phyloP scores from a whole-genome alignment of 768 basidiomycete genomes.

The Mycena galericulata region DNA sequence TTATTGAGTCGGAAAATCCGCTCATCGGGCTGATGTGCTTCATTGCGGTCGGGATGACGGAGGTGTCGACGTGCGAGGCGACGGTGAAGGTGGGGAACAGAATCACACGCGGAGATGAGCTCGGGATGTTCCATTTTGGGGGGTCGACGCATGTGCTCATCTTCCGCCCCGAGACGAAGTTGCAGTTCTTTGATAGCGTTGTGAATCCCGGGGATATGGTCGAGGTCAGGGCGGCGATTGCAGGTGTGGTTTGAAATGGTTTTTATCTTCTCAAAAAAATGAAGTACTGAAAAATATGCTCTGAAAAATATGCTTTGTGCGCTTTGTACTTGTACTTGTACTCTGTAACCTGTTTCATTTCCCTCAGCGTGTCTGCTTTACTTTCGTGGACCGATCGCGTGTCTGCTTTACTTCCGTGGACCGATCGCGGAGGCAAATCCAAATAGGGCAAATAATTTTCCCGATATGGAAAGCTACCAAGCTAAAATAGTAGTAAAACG shows the following conservation, averaged over 20 bases:
- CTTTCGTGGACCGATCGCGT: too few species aligned
- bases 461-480: too few species aligned
- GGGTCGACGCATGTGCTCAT: slow-evolving; percentile 60
- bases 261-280: too few species aligned
- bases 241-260: background rate
- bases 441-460: too few species aligned
- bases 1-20: slow-evolving; percentile 53
- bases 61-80: slow-evolving; percentile 62
- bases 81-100: slow-evolving; percentile 54
- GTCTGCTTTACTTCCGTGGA: too few species aligned
- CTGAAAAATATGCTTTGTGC: too few species aligned
- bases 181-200: slow-evolving; percentile 7
- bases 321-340: too few species aligned
- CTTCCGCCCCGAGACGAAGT: slow-evolving; percentile 47
- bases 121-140: slow-evolving; percentile 68
- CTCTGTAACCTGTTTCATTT: too few species aligned
- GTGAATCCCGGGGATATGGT: background rate
- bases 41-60: slow-evolving; percentile 61
- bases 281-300: too few species aligned
- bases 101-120: slow-evolving; percentile 58
- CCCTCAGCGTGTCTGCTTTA: too few species aligned
- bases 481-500: too few species aligned
- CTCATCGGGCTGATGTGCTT: slow-evolving; percentile 60
- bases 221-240: background rate
- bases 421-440: too few species aligned